Evolutionary conservation across 139 green algal genomes (phyloP).

Genomic region (Volvox reticuliferus): DNA sequence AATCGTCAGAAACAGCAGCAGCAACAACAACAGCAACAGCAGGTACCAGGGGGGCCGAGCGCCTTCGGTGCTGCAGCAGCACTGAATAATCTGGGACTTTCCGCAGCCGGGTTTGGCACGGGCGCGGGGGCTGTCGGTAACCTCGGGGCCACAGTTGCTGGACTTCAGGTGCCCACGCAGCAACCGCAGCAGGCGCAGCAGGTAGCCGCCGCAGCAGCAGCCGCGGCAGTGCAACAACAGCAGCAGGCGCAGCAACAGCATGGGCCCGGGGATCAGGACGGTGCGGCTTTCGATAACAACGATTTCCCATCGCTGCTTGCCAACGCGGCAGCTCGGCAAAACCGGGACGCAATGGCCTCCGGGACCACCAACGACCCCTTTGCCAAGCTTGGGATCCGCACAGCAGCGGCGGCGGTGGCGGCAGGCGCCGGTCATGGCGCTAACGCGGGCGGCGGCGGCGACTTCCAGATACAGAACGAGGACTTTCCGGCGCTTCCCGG

Average conservation of each 20-base stretch:
- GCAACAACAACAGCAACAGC: conserved; percentile 33
- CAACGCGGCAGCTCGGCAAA: conserved; percentile 32
- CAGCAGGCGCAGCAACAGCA: conserved; percentile 10
- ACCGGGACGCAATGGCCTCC: background rate
- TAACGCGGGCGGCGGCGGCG: background rate
- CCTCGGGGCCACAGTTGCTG: background rate
- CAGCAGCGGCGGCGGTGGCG: conserved; percentile 26
- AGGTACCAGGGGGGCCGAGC: background rate
- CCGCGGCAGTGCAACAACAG: background rate
- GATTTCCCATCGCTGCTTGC: conserved; percentile 35
- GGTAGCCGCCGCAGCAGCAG: conserved; percentile 5
- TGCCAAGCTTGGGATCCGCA: conserved; percentile 38
- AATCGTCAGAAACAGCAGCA: conserved; percentile 48
- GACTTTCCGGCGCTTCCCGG: conserved; percentile 61
- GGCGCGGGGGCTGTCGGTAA: conserved; percentile 1
- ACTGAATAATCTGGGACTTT: conserved; percentile 13
- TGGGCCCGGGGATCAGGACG: conserved; percentile 8
- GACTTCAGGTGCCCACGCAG: background rate
- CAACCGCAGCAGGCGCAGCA: conserved; percentile 20
- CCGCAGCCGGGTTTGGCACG: background rate
- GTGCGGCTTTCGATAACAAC: conserved; percentile 27
- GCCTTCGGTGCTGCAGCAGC: conserved; percentile 28
- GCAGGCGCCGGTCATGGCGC: background rate
- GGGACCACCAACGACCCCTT: conserved; percentile 30
- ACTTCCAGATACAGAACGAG: conserved; percentile 58